Evolutionary conservation across 192 early-diverging fungal genomes (phyloP).

Genomic region (Coemansia sp.): DNA sequence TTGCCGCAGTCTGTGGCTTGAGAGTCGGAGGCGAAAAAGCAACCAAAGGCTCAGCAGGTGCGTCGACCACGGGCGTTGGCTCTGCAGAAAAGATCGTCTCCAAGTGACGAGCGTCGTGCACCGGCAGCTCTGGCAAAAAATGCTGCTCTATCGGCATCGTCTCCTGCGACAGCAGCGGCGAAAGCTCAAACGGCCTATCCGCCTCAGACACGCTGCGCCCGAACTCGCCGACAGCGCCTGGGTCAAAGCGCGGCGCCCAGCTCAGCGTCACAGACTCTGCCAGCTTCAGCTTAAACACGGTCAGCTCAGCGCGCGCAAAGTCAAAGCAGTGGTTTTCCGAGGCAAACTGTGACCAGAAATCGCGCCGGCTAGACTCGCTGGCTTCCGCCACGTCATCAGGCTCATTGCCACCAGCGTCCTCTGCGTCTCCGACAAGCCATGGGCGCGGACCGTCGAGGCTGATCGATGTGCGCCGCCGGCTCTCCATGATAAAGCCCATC

Average conservation of each 20-base stretch:
- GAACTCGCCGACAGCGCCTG: background rate
- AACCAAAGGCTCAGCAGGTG: background rate
- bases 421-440: slow-evolving; percentile 4
- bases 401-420: background rate
- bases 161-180: slow-evolving; percentile 1
- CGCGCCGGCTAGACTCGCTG: background rate
- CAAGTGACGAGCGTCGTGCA: background rate
- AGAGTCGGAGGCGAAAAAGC: background rate
- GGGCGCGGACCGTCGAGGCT: slow-evolving; percentile 5
- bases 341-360: slow-evolving; percentile 13
- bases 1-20: background rate
- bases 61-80: slow-evolving; percentile 10
- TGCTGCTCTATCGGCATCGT: slow-evolving; percentile 4
- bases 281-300: slow-evolving; percentile 14
- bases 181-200: background rate
- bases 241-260: slow-evolving; percentile 12
- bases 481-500: slow-evolving; percentile 20
- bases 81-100: slow-evolving; percentile 19
- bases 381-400: no score
- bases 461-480: slow-evolving; percentile 8
- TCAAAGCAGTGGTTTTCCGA: slow-evolving; percentile 11
- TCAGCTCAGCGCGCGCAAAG: slow-evolving; percentile 19
- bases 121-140: background rate
- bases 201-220: background rate
- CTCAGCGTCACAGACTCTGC: slow-evolving; percentile 7